A percentile compares a stretch with the other conserved stretches of the same genome.
Evolutionary conservation across 2,329 filamentous ascomycete genomes (phyloP).

Genomic region (Ophiocordyceps robertsii): DNA sequence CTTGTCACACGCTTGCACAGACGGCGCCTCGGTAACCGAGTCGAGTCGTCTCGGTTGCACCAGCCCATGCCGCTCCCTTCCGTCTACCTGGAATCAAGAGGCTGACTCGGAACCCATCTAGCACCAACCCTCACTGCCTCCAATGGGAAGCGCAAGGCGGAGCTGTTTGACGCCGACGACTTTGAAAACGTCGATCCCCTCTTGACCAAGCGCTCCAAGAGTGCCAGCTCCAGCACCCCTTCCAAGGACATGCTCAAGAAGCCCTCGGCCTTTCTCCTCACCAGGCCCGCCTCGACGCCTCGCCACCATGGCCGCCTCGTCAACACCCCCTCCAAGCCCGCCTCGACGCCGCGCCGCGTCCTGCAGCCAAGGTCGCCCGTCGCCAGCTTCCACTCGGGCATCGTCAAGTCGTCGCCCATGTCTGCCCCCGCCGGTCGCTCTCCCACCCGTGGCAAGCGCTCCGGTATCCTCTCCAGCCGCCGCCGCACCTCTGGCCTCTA

Average conservation of each 20-base stretch:
- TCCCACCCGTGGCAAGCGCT: conserved; percentile 56
- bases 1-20: not conserved
- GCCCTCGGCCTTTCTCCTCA: conserved; percentile 30
- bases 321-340: conserved; percentile 16
- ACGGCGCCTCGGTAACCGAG: not conserved
- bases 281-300: conserved; percentile 19
- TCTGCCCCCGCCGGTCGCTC: conserved; percentile 69
- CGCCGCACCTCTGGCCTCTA: conserved; percentile 51
- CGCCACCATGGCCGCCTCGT: conserved; percentile 5
- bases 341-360: conserved; percentile 24
- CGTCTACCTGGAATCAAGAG: not conserved
- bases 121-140: conserved; percentile 20
- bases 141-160: conserved; percentile 42
- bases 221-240: conserved; percentile 23
- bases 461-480: conserved; percentile 54
- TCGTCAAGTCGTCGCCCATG: conserved; percentile 37
- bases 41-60: not conserved
- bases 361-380: conserved; percentile 41
- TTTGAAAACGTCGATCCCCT: conserved; percentile 50
- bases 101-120: conserved; percentile 20
- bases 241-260: conserved; percentile 37
- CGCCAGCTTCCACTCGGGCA: conserved; percentile 28
- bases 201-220: conserved; percentile 47
- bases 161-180: conserved; percentile 36
- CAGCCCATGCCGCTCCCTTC: not conserved